Conservation (phyloP, 2,329 filamentous ascomycete genomes). For the Aspergillus udagawae region DNA sequence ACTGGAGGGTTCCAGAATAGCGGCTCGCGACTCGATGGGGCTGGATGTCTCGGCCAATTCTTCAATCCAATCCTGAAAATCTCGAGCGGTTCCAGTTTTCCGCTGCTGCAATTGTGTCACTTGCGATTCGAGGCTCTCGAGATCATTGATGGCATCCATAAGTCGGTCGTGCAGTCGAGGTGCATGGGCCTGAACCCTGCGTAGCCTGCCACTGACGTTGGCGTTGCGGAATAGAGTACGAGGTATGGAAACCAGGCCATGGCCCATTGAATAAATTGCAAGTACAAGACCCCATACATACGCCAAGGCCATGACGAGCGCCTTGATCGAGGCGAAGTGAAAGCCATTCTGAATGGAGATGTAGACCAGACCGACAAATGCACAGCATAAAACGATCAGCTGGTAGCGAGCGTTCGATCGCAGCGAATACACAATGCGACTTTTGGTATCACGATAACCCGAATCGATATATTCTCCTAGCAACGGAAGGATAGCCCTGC, state of each 20-base stretch:
- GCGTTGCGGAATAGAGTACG: conserved; percentile 75
- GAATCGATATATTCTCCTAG: conserved; percentile 93
- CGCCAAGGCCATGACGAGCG: conserved; percentile 83
- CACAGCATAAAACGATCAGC: conserved; percentile 68
- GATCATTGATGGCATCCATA: conserved; percentile 72
- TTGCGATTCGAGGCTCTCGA: conserved; percentile 78
- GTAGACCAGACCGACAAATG: conserved; percentile 71
- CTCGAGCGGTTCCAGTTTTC: conserved; percentile 70
- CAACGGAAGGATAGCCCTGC: conserved; percentile 82
- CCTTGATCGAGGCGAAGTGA: conserved; percentile 69
- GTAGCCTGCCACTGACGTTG: conserved; percentile 68
- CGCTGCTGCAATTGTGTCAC: conserved; percentile 73
- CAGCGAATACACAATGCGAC: conserved; percentile 77
- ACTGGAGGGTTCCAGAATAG: conserved; percentile 32
- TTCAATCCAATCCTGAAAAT: conserved; percentile 92
- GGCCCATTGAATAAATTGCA: conserved; percentile 96
- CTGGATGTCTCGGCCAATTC: conserved; percentile 77
- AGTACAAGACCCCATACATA: conserved; percentile 91
- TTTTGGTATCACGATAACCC: conserved; percentile 82
- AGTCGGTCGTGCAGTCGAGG: conserved; percentile 82
- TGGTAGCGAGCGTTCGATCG: conserved; percentile 87
- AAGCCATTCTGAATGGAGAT: conserved; percentile 75
- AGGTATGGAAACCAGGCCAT: conserved; percentile 89
- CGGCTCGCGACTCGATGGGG: conserved; percentile 56
- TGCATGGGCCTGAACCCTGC: conserved; percentile 71